Evolutionary conservation across 1,284 basidiomycete genomes (phyloP), one percentile per base, ranked within the genome.

Genomic region (Neotropicomus parvogracilis): DNA sequence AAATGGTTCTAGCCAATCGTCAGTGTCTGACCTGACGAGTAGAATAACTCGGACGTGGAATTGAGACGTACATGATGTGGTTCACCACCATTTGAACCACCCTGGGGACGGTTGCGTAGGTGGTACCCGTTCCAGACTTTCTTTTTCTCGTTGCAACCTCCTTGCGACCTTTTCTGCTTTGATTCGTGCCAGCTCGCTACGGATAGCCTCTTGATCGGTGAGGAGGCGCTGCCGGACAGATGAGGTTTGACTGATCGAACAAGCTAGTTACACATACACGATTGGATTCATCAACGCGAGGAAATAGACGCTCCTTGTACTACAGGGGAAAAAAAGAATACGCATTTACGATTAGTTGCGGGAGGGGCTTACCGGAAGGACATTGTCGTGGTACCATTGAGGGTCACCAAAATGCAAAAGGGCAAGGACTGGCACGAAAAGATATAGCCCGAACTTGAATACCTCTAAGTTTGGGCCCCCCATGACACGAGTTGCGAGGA

Each of bases 331-430:
- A 40, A 29, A 17, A 35, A 35, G 13, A 36, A 28, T 6, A 40
- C 26, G 44, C 16, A 49, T 48, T 5, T 19, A 37, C 24, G 42
- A 27, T 48, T n/a, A 26, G 19, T 31, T 33, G 28, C 16, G 13
- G 27, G 50, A 12, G 37, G 33, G 12, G 69, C 87, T 56, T 66
- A 91, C 91, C 10, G 92, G 91, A 34, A 88, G 68, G 34, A 95
- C 91, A 57, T 90, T 75, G 37, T 75, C 73, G 40, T 78, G 74
- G 63, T 94, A 95, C 91, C 91, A 97, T 32, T 88, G 80, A 5
- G 91, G 89, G 66, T 93, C 89, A 45, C 92, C 91, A 62, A 90
- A 95, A 66, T 94, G 88, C 44, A 93, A 71, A 70, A 95, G 83
- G 21, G 90, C 82, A 36, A 80, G 75, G 44, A 95, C 79, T 1